These are phyloP conservation scores for Xylaria grammica DNA, from an alignment of 495 filamentous ascomycete species.

Conservation along the genomic window DNA sequence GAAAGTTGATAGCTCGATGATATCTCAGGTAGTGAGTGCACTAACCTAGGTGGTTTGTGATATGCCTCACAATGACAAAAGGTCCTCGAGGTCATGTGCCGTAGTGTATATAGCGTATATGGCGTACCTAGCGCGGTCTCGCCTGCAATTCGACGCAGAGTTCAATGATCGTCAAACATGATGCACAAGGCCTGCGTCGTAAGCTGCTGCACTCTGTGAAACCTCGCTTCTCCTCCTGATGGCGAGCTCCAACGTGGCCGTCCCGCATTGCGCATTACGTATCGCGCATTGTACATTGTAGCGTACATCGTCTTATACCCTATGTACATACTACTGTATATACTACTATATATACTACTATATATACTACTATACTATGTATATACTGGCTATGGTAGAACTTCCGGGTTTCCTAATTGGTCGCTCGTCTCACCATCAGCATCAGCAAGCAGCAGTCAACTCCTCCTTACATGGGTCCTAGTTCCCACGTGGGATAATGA, in stretches of 20 bases:
- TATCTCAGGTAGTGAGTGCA: too few species aligned
- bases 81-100: neutral
- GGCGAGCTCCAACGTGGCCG: conserved; percentile 16
- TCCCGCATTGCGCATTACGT: neutral
- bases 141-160: neutral
- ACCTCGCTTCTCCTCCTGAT: conserved; percentile 15
- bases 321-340: too few species aligned
- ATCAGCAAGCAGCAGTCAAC: neutral
- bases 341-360: too few species aligned
- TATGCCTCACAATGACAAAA: conserved; percentile 9
- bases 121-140: too few species aligned
- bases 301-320: too few species aligned
- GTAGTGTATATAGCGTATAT: too few species aligned
- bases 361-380: too few species aligned
- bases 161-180: conserved; percentile 9
- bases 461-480: neutral
- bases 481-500: conserved; percentile 18
- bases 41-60: too few species aligned
- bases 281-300: too few species aligned
- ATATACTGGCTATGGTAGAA: too few species aligned
- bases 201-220: conserved; percentile 19
- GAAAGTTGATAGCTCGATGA: too few species aligned
- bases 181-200: conserved; percentile 7
- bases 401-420: conserved; percentile 7
- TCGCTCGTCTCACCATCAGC: conserved; percentile 16